phyloP scores from a whole-genome alignment of 306 rosid species.

The Trifolium pratense region DNA sequence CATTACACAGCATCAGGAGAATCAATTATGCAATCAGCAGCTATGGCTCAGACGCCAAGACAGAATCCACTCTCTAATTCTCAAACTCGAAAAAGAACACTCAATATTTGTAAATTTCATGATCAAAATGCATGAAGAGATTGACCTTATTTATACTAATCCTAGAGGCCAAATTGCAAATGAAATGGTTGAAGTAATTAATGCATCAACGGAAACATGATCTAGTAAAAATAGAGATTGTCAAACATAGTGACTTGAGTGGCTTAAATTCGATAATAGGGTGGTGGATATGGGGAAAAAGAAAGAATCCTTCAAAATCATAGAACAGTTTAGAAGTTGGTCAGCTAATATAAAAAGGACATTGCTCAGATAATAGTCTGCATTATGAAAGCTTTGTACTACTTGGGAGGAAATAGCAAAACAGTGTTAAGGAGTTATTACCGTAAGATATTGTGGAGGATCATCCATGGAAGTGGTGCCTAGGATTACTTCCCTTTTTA shows the following conservation, averaged over 20 bases:
- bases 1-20: slow-evolving; percentile 35
- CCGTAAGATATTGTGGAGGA: slow-evolving; percentile 78
- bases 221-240: too few species aligned
- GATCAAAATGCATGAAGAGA: too few species aligned
- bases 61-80: too few species aligned
- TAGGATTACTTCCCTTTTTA: slow-evolving; percentile 82
- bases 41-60: too few species aligned
- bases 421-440: slow-evolving; percentile 44
- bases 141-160: too few species aligned
- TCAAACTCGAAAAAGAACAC: too few species aligned
- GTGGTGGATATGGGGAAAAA: not conserved
- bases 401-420: not conserved
- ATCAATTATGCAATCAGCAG: not conserved
- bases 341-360: slow-evolving; percentile 3
- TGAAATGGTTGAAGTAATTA: too few species aligned
- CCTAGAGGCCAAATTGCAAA: too few species aligned
- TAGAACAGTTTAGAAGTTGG: not conserved
- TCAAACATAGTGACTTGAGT: too few species aligned
- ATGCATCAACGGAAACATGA: too few species aligned
- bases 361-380: slow-evolving; percentile 11
- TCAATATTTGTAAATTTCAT: too few species aligned
- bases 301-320: slow-evolving; percentile 5
- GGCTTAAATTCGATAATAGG: too few species aligned
- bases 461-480: slow-evolving; percentile 82
- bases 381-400: slow-evolving; percentile 11